Percentiles rank a stretch among this genome's conserved stretches.
These are phyloP conservation scores for Dacryopinax primogenitus DNA, from an alignment of 768 basidiomycete genomes.

Conservation along the genomic window DNA sequence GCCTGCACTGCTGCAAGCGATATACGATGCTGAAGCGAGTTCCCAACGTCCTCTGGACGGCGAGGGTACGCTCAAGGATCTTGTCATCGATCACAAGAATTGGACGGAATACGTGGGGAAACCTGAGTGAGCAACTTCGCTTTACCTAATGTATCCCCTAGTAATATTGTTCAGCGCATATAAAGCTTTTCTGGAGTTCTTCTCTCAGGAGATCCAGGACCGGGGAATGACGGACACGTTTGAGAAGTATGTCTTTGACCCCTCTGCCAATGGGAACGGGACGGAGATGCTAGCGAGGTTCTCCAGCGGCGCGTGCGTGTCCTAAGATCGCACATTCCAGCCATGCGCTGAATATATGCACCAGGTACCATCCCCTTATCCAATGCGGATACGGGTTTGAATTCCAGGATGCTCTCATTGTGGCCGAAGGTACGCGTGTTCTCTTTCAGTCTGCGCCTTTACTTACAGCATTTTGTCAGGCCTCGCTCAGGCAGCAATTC, in stretches of 20 bases:
- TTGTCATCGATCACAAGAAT: constrained; percentile 32
- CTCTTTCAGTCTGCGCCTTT: background rate
- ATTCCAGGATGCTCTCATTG: constrained; percentile 38
- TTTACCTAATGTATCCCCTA: constrained; percentile 22
- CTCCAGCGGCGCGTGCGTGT: constrained; percentile 28
- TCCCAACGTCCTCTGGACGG: constrained; percentile 32
- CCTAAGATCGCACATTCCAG: background rate
- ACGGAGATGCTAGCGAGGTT: constrained; percentile 29
- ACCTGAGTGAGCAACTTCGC: constrained; percentile 29
- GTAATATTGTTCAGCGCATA: constrained; percentile 31
- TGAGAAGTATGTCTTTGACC: constrained; percentile 39
- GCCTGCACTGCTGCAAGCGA: constrained; percentile 35
- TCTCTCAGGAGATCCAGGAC: constrained; percentile 31
- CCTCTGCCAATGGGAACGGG: constrained; percentile 25
- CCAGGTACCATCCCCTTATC: constrained; percentile 44
- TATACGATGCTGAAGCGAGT: constrained; percentile 34
- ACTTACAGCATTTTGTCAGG: constrained; percentile 10
- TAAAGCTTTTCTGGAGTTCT: constrained; percentile 24
- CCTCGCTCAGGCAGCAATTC: constrained; percentile 40
- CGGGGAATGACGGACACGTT: constrained; percentile 32
- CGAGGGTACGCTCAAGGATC: constrained; percentile 23
- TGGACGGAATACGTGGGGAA: constrained; percentile 41
- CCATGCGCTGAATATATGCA: background rate
- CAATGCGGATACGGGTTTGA: constrained; percentile 47
- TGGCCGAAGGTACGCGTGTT: constrained; percentile 35